A percentile compares a stretch with the other conserved stretches of the same genome.
These are phyloP conservation scores for Pittosporum tobira DNA, from an alignment of 129 eudicot species.

Conservation along the genomic window DNA sequence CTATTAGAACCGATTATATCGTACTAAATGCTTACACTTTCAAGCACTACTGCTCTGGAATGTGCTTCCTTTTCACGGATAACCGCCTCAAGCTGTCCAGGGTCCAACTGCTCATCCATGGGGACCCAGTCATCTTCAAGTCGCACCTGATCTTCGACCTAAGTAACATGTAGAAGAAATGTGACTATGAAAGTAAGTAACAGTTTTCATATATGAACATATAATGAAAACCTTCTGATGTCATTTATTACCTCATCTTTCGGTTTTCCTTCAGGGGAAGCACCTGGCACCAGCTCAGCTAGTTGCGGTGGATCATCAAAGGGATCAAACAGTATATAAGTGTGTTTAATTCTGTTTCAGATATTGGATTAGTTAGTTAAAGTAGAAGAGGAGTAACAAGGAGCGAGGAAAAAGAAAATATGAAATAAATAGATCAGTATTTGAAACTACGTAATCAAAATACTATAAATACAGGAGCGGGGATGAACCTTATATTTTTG, in stretches of 20 bases:
- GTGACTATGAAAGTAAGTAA: slow-evolving; percentile 1
- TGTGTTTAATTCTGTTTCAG: slow-evolving; percentile 73
- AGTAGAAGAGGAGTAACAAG: neutral
- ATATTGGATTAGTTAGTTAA: neutral
- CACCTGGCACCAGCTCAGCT: slow-evolving; percentile 69
- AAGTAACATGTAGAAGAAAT: slow-evolving; percentile 7
- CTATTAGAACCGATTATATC: neutral
- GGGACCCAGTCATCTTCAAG: slow-evolving; percentile 99
- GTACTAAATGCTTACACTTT: slow-evolving; percentile 51
- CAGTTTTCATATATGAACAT: neutral
- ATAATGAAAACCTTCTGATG: neutral
- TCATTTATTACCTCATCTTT: slow-evolving; percentile 64
- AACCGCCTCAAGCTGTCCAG: slow-evolving; percentile 69
- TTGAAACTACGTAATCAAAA: slow-evolving; percentile 3
- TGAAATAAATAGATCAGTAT: neutral
- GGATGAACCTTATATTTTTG: slow-evolving; percentile 68
- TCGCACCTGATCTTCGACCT: slow-evolving; percentile 95
- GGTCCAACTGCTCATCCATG: slow-evolving; percentile 69
- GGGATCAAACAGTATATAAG: slow-evolving; percentile 83
- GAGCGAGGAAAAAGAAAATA: neutral
- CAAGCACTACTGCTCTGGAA: slow-evolving; percentile 97
- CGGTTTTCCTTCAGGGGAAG: slow-evolving; percentile 97
- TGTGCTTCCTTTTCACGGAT: slow-evolving; percentile 85
- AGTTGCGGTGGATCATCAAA: slow-evolving; percentile 87
- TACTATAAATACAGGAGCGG: slow-evolving; percentile 1